These are phyloP conservation scores for Ballota nigra DNA, from an alignment of 257 asterid genomes.

Conservation along the genomic window DNA sequence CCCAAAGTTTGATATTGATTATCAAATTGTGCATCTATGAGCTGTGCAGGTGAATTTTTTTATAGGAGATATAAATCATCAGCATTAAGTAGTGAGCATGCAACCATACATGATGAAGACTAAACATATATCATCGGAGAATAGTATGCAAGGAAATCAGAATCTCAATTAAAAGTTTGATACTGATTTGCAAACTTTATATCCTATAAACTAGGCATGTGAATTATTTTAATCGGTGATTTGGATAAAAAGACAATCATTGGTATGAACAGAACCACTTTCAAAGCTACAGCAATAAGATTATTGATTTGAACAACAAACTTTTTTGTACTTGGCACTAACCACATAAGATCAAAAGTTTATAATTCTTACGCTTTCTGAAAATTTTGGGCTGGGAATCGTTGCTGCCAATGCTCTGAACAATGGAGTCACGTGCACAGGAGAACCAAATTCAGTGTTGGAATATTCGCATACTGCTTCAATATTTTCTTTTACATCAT, in stretches of 20 bases:
- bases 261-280: neutral
- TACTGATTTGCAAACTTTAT: neutral
- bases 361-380: conserved; percentile 84
- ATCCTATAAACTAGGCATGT: neutral
- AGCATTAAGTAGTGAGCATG: no score
- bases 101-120: neutral
- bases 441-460: conserved; percentile 63
- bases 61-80: no score
- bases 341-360: conserved; percentile 10
- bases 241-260: neutral
- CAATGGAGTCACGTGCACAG: conserved; percentile 80
- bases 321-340: neutral
- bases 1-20: no score
- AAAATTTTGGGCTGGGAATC: conserved; percentile 92
- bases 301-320: neutral
- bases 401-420: conserved; percentile 93
- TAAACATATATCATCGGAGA: neutral
- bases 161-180: neutral
- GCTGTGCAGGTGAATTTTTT: no score
- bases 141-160: neutral
- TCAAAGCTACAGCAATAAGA: no score
- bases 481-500: conserved; percentile 29
- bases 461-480: conserved; percentile 47
- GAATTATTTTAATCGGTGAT: neutral
- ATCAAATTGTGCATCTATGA: no score